Percentiles rank a stretch among this genome's conserved stretches.
Evolutionary conservation across 2,329 filamentous ascomycete species (phyloP).

Genomic region (Lecanicillium sp.): DNA sequence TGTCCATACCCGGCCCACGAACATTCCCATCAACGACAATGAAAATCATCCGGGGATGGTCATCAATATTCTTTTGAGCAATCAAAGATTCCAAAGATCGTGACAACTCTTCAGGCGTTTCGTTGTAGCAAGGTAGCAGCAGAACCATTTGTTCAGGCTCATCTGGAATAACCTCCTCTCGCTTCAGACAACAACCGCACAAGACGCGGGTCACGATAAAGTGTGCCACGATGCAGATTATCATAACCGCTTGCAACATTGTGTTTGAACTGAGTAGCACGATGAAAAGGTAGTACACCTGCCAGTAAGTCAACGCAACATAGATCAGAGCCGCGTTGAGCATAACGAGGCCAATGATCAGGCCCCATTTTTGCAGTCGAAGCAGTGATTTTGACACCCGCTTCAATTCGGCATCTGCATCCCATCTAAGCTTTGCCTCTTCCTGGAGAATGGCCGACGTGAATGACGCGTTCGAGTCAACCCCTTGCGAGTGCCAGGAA

Average conservation of each 20-base stretch:
- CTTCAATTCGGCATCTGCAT: slow-evolving; percentile 30
- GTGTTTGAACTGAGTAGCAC: slow-evolving; percentile 38
- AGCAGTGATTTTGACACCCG: slow-evolving; percentile 28
- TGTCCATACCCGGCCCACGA: slow-evolving; percentile 36
- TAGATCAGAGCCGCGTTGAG: slow-evolving; percentile 30
- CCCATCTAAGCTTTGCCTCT: slow-evolving; percentile 31
- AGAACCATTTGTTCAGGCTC: slow-evolving; percentile 35
- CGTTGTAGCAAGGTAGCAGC: slow-evolving; percentile 42
- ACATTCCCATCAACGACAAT: slow-evolving; percentile 41
- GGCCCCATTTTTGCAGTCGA: slow-evolving; percentile 29
- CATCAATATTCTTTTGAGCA: slow-evolving; percentile 31
- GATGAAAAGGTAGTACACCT: slow-evolving; percentile 36
- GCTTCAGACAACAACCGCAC: slow-evolving; percentile 21
- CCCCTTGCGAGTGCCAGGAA: slow-evolving; percentile 24
- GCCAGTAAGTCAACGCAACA: slow-evolving; percentile 27
- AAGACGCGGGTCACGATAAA: slow-evolving; percentile 21
- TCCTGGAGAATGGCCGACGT: slow-evolving; percentile 28
- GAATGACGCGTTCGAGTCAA: slow-evolving; percentile 26
- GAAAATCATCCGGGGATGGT: slow-evolving; percentile 35
- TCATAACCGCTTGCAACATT: slow-evolving; percentile 33
- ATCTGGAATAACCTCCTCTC: slow-evolving; percentile 26
- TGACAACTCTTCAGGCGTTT: slow-evolving; percentile 34
- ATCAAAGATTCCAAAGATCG: slow-evolving; percentile 38
- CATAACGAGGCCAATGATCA: slow-evolving; percentile 25
- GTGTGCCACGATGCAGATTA: slow-evolving; percentile 27